phyloP scores from a whole-genome alignment of 148 eudicot genomes.

The Cornus controversa region DNA sequence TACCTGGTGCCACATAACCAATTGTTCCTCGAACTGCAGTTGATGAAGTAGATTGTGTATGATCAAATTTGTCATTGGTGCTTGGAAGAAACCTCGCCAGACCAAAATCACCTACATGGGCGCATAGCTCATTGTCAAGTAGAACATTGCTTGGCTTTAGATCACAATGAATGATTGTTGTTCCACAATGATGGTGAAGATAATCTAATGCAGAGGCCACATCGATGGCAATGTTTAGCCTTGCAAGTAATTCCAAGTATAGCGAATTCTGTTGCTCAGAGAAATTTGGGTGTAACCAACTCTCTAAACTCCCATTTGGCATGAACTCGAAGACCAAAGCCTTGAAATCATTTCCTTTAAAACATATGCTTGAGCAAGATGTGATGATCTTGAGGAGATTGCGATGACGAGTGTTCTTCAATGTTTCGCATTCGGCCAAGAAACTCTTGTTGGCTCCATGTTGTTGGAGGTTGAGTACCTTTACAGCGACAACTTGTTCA shows the following conservation, averaged over 20 bases:
- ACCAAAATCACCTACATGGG: constrained; percentile 7
- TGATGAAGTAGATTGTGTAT: background rate
- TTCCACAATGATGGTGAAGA: background rate
- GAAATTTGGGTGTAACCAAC: background rate
- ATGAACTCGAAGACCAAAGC: background rate
- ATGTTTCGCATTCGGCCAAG: background rate
- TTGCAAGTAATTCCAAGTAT: background rate
- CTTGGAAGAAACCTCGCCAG: background rate
- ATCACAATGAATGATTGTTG: constrained; percentile 5
- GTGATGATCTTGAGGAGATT: background rate
- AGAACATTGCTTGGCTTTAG: background rate
- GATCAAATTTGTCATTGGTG: too few relatives aligned
- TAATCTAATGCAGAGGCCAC: constrained; percentile 6
- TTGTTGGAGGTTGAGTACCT: background rate
- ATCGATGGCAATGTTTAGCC: constrained; percentile 6
- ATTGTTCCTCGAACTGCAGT: constrained; percentile 6
- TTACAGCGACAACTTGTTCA: background rate
- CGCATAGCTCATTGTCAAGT: background rate
- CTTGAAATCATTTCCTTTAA: constrained; percentile 1
- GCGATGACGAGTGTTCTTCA: background rate
- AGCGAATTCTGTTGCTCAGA: background rate
- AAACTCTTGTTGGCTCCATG: background rate
- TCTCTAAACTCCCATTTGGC: constrained; percentile 10
- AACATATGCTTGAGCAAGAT: background rate
- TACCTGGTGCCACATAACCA: constrained; percentile 13